phyloP scores from a whole-genome alignment of 225 moss, liverwort and hornwort genomes.

The Bryum argenteum region DNA sequence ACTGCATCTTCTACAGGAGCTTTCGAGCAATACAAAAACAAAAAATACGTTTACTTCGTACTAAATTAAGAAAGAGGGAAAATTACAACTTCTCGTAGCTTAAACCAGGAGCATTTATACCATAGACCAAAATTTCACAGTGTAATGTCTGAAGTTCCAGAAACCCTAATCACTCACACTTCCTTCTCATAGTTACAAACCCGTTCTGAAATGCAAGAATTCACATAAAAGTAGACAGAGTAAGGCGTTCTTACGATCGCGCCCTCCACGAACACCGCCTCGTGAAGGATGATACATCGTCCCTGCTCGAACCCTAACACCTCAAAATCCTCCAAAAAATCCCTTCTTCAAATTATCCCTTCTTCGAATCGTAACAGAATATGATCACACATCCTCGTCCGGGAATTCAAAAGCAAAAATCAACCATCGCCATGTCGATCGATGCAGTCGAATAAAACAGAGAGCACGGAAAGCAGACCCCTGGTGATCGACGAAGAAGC shows the following conservation, averaged over 20 bases:
- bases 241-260: constrained; percentile 64
- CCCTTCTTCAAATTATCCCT: neutral
- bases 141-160: neutral
- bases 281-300: constrained; percentile 95
- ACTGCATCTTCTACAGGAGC: too few relatives aligned
- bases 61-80: neutral
- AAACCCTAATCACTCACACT: constrained; percentile 22
- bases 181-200: neutral
- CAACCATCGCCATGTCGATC: too few relatives aligned
- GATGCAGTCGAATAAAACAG: too few relatives aligned
- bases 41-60: neutral
- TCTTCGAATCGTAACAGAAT: too few relatives aligned
- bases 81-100: neutral
- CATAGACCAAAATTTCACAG: neutral
- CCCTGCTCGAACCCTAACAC: constrained; percentile 29
- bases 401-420: neutral
- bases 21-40: neutral
- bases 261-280: constrained; percentile 94
- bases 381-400: neutral
- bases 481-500: too few relatives aligned
- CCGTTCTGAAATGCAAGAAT: neutral
- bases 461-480: too few relatives aligned
- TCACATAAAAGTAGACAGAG: neutral
- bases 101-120: neutral
- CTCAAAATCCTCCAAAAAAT: neutral